Base-by-base conservation (phyloP, 2,329 filamentous ascomycete species). In the Fusarium sp. region DNA sequence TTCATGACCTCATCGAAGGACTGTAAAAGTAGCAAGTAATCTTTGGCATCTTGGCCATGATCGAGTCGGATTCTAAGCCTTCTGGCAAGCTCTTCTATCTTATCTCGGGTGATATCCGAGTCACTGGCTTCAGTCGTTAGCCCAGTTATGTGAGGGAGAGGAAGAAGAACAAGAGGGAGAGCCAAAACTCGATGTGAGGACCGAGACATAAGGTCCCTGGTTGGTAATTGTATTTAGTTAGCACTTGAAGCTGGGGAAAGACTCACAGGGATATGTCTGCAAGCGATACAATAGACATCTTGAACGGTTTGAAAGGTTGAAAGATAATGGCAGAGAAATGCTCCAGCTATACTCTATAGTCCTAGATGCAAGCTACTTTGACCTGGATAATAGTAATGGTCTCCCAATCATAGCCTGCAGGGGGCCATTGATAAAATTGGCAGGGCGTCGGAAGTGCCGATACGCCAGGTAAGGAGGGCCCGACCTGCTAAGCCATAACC, bases 1-100 rank as follows among this genome's bases (percentile, higher is more conserved):
- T 73, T 41, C 37, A 82, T 68, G 6, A 80, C 78, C 6, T 73
- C 68, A 64, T 83, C 80, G 37, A 80, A 71, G 4, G 73, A 78
- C 57, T 71, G 63, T n/a, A 82, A 58, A 1, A 82, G 70, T 4
- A 56, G 18, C 2, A 77, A 77, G 64, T 82, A 83, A 63, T 79
- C 80, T 2, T 73, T 67, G 2, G 77, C 78, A 65, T 82, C 80
- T 32, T 77, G 34, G 4, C 32, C 27, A 5, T 78, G 45, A 0
- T 67, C n/a, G 6, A 75, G 70, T 11, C 73, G 25, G 37, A 76
- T 48, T 8, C 71, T 66, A 16, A 77, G 66, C 11, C 75, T 25
- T 6, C 64, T 64, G 6, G 76, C 76, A 5, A 81, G 66, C 35
- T 70, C 48, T 7, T 66, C 67, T 11, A 80, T 30, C 18, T 76